A percentile compares a stretch with the other conserved stretches of the same genome.
phyloP scores from a whole-genome alignment of 23 red algal genomes.

The Gracilaria domingensis region DNA sequence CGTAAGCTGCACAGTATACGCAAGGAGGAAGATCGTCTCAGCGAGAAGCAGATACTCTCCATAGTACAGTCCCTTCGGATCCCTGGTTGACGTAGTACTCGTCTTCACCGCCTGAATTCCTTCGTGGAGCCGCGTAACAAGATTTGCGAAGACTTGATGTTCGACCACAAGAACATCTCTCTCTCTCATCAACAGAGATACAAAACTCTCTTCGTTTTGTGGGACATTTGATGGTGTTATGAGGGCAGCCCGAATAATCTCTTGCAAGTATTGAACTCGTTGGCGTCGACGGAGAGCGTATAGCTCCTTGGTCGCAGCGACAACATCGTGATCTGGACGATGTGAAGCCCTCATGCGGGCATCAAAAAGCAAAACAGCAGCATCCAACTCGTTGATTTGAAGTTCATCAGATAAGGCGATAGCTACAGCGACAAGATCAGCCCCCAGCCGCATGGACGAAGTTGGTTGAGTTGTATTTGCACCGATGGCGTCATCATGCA shows the following conservation, averaged over 20 bases:
- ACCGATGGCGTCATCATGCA: background rate
- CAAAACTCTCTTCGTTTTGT: slow-evolving; percentile 61
- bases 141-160: slow-evolving; percentile 50
- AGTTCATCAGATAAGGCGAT: slow-evolving; percentile 71
- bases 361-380: slow-evolving; percentile 63
- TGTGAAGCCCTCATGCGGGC: slow-evolving; percentile 43
- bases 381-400: slow-evolving; percentile 65
- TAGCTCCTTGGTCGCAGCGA: slow-evolving; percentile 66
- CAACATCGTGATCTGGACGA: slow-evolving; percentile 66
- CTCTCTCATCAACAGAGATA: slow-evolving; percentile 62
- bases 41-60: slow-evolving; percentile 78
- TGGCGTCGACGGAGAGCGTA: slow-evolving; percentile 48
- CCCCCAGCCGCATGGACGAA: slow-evolving; percentile 36
- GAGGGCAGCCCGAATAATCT: slow-evolving; percentile 60
- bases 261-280: slow-evolving; percentile 58
- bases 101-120: slow-evolving; percentile 21
- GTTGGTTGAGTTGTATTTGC: background rate
- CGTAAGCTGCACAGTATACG: slow-evolving; percentile 79
- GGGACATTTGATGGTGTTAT: slow-evolving; percentile 14
- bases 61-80: slow-evolving; percentile 29
- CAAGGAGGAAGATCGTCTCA: slow-evolving; percentile 73
- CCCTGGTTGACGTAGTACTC: background rate
- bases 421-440: slow-evolving; percentile 64
- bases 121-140: slow-evolving; percentile 30
- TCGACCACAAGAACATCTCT: slow-evolving; percentile 70